Percentiles rank a stretch among this genome's conserved stretches.
These are phyloP conservation scores for Xylaria cubensis DNA, from an alignment of 495 filamentous ascomycete genomes.

Conservation along the genomic window DNA sequence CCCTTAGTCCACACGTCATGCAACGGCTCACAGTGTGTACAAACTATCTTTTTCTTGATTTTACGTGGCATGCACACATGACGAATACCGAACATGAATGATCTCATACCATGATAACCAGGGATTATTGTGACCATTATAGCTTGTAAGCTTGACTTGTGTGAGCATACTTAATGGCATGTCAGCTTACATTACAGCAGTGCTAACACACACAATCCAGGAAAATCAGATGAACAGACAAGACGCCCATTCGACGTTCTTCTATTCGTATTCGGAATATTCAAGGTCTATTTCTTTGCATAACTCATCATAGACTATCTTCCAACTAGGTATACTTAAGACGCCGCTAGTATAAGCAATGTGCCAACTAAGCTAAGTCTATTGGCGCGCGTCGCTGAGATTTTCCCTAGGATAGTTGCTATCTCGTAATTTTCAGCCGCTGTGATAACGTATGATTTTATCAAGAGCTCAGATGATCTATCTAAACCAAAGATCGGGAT, in stretches of 20 bases:
- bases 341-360: not conserved
- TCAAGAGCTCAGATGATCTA: constrained; percentile 5
- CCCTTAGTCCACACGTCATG: too few species aligned
- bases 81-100: not conserved
- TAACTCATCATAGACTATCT: not conserved
- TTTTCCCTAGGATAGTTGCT: not conserved
- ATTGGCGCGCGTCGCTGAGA: not conserved
- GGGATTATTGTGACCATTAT: not conserved
- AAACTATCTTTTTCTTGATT: too few species aligned
- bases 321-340: not conserved
- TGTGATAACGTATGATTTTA: not conserved
- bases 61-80: not conserved
- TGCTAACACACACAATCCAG: not conserved
- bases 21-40: too few species aligned
- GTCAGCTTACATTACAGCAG: not conserved
- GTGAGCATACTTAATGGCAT: not conserved
- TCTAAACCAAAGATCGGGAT: not conserved
- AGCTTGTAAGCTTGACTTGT: not conserved
- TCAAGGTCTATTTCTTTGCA: constrained; percentile 4
- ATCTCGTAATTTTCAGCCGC: not conserved
- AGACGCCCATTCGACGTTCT: not conserved
- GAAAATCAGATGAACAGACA: not conserved
- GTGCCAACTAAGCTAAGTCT: not conserved
- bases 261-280: not conserved
- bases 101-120: not conserved